phyloP scores from a whole-genome alignment of 768 basidiomycete species.

The Suillus discolor region DNA sequence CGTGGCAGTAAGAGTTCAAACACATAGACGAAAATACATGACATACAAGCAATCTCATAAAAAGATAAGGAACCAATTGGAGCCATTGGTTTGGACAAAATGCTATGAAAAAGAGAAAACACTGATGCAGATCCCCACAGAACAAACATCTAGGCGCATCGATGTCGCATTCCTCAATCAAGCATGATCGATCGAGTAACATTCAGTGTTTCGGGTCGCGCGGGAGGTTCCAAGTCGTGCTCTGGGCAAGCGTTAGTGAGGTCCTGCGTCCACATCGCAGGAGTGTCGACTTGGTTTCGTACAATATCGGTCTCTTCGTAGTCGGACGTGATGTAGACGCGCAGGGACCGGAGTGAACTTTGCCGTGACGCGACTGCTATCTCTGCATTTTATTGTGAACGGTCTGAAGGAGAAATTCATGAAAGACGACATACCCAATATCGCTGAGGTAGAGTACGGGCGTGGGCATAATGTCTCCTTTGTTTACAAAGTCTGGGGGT shows the following conservation, averaged over 20 bases:
- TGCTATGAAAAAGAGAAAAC: no score
- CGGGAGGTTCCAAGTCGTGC: conserved; percentile 3
- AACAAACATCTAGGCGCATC: not conserved
- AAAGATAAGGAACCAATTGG: no score
- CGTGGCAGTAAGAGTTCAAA: no score
- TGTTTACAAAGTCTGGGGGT: not conserved
- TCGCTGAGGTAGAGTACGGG: conserved; percentile 1
- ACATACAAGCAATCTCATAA: not conserved
- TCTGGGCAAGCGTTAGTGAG: not conserved
- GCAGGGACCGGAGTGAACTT: conserved; percentile 4
- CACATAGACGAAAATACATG: not conserved
- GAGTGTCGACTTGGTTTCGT: not conserved
- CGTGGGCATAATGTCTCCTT: not conserved
- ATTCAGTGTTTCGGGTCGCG: not conserved
- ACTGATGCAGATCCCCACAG: not conserved
- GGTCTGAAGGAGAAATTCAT: not conserved
- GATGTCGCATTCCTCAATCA: no score
- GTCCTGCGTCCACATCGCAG: conserved; percentile 1
- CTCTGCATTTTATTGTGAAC: not conserved
- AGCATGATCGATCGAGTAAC: no score
- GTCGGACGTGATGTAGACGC: not conserved
- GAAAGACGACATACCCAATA: not conserved
- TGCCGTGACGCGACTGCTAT: not conserved
- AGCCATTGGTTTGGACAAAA: not conserved
- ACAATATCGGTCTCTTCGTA: conserved; percentile 1